Evolutionary conservation across 495 filamentous ascomycete genomes (phyloP), one percentile per base, ranked within the genome.

Genomic region (Aspergillus wentii): DNA sequence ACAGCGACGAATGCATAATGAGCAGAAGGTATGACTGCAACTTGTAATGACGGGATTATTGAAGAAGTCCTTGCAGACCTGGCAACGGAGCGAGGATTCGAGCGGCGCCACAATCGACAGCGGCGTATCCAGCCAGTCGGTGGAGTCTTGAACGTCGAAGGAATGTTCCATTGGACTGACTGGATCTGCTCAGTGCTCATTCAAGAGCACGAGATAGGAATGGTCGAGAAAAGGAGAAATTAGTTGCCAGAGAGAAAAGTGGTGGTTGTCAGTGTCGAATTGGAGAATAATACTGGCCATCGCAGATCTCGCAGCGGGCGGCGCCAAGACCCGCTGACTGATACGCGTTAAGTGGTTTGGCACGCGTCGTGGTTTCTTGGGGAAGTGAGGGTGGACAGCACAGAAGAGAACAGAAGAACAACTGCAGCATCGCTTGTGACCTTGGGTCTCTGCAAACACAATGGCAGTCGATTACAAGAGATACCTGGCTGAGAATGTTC

Each of bases 21-120:
- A 95, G 71, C 92, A 99, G 56, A 99, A 99, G 0, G 92, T 96
- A 59, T 99, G 92, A 28, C 78, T 84, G 71, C 92, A 99, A 0
- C 83, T 83, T 1, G 92, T 99, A 37, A 96, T 81, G 71, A 99
- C 90, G 1, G 92, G 92, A 16, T 86, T 89, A 43, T 78, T 75
- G 66, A 85, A 97, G 62, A 96, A 94, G 58, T 99, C 92, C 62
- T 96, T 97, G 75, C 92, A 99, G 40, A 99, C 83, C 51, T 96
- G 85, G 61, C 92, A 99, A 46, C 90, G 86, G 11, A 99, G 74
- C 11, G 86, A 78, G 27, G 86, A 78, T 51, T 99, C 92, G 38
- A 99, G 75, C 5, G 81, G 69, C 33, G 79, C 69, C 39, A 98
- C 74, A 22, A 73, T 63, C 2, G 81, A 72, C 7, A 97, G 69